Base-by-base conservation (phyloP, 2,329 filamentous ascomycete genomes). In the Colletotrichum zoysiae region DNA sequence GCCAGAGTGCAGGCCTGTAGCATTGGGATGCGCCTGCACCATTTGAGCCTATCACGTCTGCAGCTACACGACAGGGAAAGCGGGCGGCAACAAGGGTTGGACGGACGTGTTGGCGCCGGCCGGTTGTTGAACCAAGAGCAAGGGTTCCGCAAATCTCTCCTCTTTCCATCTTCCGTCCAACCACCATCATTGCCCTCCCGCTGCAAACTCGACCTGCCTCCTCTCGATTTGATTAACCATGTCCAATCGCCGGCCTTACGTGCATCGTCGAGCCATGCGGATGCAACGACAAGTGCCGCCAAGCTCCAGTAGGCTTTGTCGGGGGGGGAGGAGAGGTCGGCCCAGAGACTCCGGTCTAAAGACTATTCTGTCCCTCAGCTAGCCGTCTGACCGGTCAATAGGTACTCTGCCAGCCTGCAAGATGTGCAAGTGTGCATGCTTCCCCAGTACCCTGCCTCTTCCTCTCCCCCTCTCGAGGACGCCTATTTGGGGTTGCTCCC, bases 171-270 rank as follows among this genome's bases (percentile, higher is more conserved):
- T 23, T 63, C 64, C 61, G 58, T 65, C 67, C 69, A 75, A 73
- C 72, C 73, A 74, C 50, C 50, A 58, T 14, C 79, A 77, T 80
- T 79, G 79, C 79, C 79, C 78, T 73, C 73, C 62, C 65, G 53
- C 76, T 75, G 78, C 73, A 42, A 53, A 53, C 56, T 58, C 35
- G 46, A 58, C 30, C 57, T 56, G 50, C 69, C 70, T 62, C 59
- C 62, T 66, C 72, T 62, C 57, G 66, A 65, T 63, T 64, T 60
- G 57, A 48, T 61, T 3, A 53, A 12, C 63, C 63, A 65, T 61
- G 66, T 42, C 73, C 73, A 74, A 74, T 74, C 72, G 70, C 16
- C 33, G 51, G 42, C 57, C 60, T 65, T 70, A 68, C 44, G 57
- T 67, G 63, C 71, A 67, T 65, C 53, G 63, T 67, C 76, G 71